Evolutionary conservation across 129 eudicot species (phyloP), one percentile per base, ranked within the genome.

Genomic region (Ambrosia trifida): DNA sequence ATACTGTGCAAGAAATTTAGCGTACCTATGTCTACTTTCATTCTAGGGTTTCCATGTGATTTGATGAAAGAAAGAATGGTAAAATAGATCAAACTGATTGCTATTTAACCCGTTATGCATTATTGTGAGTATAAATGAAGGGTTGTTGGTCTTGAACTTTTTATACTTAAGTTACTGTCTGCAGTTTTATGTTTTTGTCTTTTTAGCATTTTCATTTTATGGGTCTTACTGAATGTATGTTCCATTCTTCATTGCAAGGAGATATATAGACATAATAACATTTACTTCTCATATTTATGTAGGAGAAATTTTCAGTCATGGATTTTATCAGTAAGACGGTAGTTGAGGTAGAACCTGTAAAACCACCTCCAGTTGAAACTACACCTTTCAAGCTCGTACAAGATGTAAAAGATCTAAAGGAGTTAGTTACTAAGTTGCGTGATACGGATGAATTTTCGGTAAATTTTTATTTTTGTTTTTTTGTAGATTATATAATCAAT

Each of bases 361-460:
- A 88, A 70, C 96, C 99, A 19, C 84, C 80, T 74, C 89, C 99
- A 7, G 46, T 87, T 13, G 91, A 85, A 80, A 66, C 70, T 72
- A 85, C 96, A 47, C 89, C 99, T 7, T 90, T 85, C 73, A 90
- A 84, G 78, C 83, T 81, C 28, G 85, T 95, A 59, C 91, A 88
- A 73, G 96, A 87, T 9, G 88, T 90, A 50, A 87, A 85, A 69
- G 97, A 81, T 77, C 69, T 95, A 85, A 94, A 95, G 83, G 87
- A 84, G 77, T 66, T 95, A 66, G 89, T 96, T 64, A 78, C 80
- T 31, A 90, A 81, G 60, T 79, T 95, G 64, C 84, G 79, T 57
- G 82, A 72, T 41, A 91, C 83, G 56, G 59, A 85, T 64, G 99
- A 89, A 77, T 85, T 95, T 83, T 91, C 96, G 79, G 97, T 89